A percentile compares a stretch with the other conserved stretches of the same genome.
These are phyloP conservation scores for Chlorociboria aeruginascens DNA, from an alignment of 495 filamentous ascomycete species.

Conservation along the genomic window DNA sequence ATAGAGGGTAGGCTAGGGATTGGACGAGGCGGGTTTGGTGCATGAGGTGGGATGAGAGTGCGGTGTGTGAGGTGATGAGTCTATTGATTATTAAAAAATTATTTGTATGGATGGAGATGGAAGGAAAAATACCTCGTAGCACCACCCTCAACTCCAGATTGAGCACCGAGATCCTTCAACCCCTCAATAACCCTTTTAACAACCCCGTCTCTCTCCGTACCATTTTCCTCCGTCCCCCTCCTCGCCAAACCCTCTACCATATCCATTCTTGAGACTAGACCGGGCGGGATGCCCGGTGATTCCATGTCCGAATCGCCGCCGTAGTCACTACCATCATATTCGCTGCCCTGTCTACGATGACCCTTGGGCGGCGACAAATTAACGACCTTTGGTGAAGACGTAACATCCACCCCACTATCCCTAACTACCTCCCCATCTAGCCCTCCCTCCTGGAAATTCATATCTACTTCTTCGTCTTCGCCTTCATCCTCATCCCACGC, in stretches of 20 bases:
- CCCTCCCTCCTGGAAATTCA: slow-evolving; percentile 31
- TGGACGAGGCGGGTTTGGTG: slow-evolving; percentile 76
- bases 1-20: slow-evolving; percentile 64
- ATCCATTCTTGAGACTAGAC: slow-evolving; percentile 63
- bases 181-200: slow-evolving; percentile 60
- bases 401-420: slow-evolving; percentile 19
- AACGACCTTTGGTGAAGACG: slow-evolving; percentile 7
- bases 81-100: slow-evolving; percentile 31
- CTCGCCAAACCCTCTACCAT: slow-evolving; percentile 64
- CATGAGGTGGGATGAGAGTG: slow-evolving; percentile 70
- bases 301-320: slow-evolving; percentile 65
- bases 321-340: slow-evolving; percentile 50
- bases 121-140: slow-evolving; percentile 51
- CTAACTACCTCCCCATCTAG: slow-evolving; percentile 7
- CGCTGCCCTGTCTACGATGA: slow-evolving; percentile 33
- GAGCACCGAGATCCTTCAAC: slow-evolving; percentile 68
- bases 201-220: slow-evolving; percentile 52
- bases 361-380: slow-evolving; percentile 14
- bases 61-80: slow-evolving; percentile 77
- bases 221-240: slow-evolving; percentile 60
- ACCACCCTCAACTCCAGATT: slow-evolving; percentile 67
- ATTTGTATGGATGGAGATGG: not conserved
- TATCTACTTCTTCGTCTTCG: slow-evolving; percentile 37
- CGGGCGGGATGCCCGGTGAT: slow-evolving; percentile 54
- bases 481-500: slow-evolving; percentile 46